Percentiles rank a stretch among this genome's conserved stretches.
These are phyloP conservation scores for Lanmaoa rubissima DNA, from an alignment of 768 basidiomycete genomes.

Conservation along the genomic window DNA sequence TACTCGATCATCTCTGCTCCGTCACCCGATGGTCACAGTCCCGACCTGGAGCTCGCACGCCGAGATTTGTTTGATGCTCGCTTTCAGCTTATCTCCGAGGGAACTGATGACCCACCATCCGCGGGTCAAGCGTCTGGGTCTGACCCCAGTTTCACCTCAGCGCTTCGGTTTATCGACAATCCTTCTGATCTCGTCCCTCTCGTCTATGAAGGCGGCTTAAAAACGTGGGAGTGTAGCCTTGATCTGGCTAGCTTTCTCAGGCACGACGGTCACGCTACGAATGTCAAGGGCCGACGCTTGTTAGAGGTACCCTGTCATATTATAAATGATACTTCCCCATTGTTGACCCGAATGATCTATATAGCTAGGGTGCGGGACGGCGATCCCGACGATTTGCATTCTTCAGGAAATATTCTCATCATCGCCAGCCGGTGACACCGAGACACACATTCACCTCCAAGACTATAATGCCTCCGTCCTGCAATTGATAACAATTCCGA, in stretches of 20 bases:
- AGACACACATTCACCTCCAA: conserved; percentile 73
- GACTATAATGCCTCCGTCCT: conserved; percentile 88
- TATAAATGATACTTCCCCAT: neutral
- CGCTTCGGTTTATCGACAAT: conserved; percentile 68
- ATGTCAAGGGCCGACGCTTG: conserved; percentile 49
- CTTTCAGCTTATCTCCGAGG: conserved; percentile 83
- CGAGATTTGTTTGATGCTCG: conserved; percentile 94
- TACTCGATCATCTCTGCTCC: conserved; percentile 71
- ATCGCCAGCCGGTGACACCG: conserved; percentile 10
- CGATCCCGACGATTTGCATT: conserved; percentile 76
- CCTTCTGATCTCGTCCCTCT: conserved; percentile 90
- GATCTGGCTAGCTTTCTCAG: conserved; percentile 76
- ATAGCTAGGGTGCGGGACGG: conserved; percentile 93
- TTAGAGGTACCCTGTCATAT: conserved; percentile 56
- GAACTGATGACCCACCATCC: conserved; percentile 32
- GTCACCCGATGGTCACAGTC: conserved; percentile 30
- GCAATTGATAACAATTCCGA: conserved; percentile 76
- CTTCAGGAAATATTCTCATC: conserved; percentile 57
- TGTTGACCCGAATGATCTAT: neutral
- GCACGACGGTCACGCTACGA: conserved; percentile 25
- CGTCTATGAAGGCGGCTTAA: conserved; percentile 93
- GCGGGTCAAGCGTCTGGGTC: conserved; percentile 18
- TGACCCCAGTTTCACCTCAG: conserved; percentile 23
- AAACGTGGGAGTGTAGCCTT: conserved; percentile 96
- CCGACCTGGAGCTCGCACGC: conserved; percentile 49